A percentile compares a stretch with the other conserved stretches of the same genome.
Evolutionary conservation across 805 yeast genomes (phyloP).

Genomic region (Komagataella kurtzmanii): DNA sequence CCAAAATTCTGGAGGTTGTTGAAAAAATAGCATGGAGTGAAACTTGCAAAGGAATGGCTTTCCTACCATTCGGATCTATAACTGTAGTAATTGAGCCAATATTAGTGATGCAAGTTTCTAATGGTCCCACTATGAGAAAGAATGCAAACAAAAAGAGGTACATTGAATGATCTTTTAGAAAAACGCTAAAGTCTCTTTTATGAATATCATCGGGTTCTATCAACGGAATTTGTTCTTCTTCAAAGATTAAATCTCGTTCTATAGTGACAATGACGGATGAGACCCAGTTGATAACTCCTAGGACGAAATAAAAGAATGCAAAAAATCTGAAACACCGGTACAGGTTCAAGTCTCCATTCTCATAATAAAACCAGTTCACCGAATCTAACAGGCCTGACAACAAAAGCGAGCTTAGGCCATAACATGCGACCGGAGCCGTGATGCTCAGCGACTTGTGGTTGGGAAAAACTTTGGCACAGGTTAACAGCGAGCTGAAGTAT

Average conservation of each 20-base stretch:
- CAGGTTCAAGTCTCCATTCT: constrained; percentile 24
- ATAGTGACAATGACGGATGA: constrained; percentile 54
- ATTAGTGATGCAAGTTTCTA: constrained; percentile 75
- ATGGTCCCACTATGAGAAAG: constrained; percentile 63
- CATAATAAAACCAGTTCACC: constrained; percentile 21
- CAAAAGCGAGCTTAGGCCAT: constrained; percentile 71
- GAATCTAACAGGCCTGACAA: constrained; percentile 47
- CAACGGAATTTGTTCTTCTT: constrained; percentile 20
- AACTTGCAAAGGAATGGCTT: constrained; percentile 32
- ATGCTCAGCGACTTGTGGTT: constrained; percentile 67
- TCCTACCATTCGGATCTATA: constrained; percentile 9
- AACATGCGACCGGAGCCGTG: constrained; percentile 78
- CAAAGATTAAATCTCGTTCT: constrained; percentile 31
- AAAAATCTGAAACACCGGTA: constrained; percentile 38
- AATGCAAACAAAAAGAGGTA: constrained; percentile 53
- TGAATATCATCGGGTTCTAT: constrained; percentile 13
- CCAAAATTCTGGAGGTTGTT: constrained; percentile 47
- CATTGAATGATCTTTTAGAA: constrained; percentile 41
- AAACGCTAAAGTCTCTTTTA: constrained; percentile 12
- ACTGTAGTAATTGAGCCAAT: constrained; percentile 55
- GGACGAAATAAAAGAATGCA: constrained; percentile 34
- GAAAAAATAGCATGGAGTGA: constrained; percentile 49
- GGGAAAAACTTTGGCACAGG: constrained; percentile 83
- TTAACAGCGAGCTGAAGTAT: constrained; percentile 56
- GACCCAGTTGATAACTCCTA: constrained; percentile 49